These are phyloP conservation scores for Eucalyptus albens DNA, from an alignment of 345 rosid genomes.

Conservation along the genomic window DNA sequence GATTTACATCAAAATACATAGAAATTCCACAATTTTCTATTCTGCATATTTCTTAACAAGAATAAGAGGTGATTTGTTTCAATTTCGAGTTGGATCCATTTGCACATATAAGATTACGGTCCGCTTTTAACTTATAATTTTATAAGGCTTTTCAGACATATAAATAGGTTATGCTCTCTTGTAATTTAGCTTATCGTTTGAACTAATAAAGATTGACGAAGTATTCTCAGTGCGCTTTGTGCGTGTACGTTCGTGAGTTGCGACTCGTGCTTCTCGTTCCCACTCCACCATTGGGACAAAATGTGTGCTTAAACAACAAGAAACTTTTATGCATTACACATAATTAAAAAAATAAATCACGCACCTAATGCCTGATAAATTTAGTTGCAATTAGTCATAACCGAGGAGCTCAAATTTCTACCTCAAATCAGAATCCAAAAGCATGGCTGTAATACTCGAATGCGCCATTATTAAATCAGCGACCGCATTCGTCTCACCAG, in stretches of 20 bases:
- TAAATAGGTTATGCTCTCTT: background rate
- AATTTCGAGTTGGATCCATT: background rate
- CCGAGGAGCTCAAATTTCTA: background rate
- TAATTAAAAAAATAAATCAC: background rate
- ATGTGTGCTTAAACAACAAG: background rate
- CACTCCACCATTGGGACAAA: background rate
- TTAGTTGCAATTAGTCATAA: background rate
- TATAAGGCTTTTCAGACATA: background rate
- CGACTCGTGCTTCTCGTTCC: background rate
- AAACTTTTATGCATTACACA: background rate
- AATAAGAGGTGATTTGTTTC: background rate
- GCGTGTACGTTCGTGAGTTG: background rate
- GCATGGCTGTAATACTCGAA: background rate
- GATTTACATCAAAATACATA: background rate
- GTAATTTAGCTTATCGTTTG: background rate
- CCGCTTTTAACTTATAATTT: background rate
- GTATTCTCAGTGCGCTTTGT: background rate
- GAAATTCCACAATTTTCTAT: background rate
- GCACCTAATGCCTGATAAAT: background rate
- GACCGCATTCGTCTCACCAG: background rate
- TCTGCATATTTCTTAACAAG: background rate
- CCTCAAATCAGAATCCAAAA: background rate
- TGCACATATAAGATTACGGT: background rate
- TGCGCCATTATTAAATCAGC: background rate
- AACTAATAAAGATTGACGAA: background rate